Evolutionary conservation across 2,329 filamentous ascomycete genomes (phyloP), one percentile per base, ranked within the genome.

Genomic region (Sporothrix schenckii): DNA sequence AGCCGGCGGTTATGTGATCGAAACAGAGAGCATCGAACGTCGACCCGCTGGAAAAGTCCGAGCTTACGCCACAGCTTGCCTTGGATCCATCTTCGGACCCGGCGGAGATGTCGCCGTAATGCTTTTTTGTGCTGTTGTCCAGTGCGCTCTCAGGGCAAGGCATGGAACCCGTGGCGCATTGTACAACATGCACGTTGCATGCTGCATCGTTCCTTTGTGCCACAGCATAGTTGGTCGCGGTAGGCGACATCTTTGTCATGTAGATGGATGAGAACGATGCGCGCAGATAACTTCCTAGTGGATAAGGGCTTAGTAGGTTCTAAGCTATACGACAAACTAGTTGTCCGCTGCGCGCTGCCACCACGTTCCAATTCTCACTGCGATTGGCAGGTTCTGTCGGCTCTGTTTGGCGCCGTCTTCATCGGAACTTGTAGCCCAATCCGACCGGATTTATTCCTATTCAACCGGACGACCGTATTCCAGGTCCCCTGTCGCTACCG

Each of bases 61-160:
- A 70, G 69, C 56, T 68, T 30, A 27, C 19, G 14, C 24, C 65
- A 65, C 65, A 16, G 54, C 50, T 63, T 70, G 47, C 49, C 39
- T 54, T 54, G 63, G 68, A 39, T 71, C 56, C 65, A 41, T 16
- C 54, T 53, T 71, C 69, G 69, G 69, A 71, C 69, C 69, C 66
- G 69, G 69, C 69, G 69, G 66, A 71, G 65, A 71, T 70, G 65
- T 49, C 27, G 63, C 21, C 34, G 47, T 44, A 50, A 49, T 30
- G n/a, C 9, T 24, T 61, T 24, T 27, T n/a, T 47, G n/a, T 5
- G 13, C 39, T 24, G n/a, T 47, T 63, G 39, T 27, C 16, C 39
- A 63, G 39, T 56, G 53, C 53, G 30, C 24, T 27, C 16, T 27
- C 53, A 56, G 24, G 53, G 53, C 53, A 34, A 34, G 21, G 24